phyloP scores from a whole-genome alignment of 345 rosid species.

The Eucalyptus sp. region DNA sequence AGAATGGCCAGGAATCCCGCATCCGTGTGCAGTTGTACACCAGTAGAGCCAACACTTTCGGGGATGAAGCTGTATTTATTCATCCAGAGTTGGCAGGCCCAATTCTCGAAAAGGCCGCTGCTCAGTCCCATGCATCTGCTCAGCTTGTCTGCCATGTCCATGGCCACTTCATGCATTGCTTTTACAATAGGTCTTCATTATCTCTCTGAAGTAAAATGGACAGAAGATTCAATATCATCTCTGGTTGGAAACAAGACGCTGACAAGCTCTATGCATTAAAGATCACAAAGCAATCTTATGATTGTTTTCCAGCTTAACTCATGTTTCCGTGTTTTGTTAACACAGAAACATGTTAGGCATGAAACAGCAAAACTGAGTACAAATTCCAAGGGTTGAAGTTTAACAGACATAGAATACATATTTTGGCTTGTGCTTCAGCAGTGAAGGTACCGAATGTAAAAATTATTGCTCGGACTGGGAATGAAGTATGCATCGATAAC shows the following conservation, averaged over 20 bases:
- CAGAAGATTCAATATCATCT: background rate
- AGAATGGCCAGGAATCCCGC: slow-evolving; percentile 70
- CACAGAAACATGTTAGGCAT: too few relatives aligned
- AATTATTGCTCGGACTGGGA: background rate
- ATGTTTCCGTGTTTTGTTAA: too few relatives aligned
- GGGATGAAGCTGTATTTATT: slow-evolving; percentile 78
- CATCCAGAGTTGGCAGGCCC: slow-evolving; percentile 80
- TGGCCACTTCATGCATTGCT: slow-evolving; percentile 38
- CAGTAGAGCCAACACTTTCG: slow-evolving; percentile 42
- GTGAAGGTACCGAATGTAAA: background rate
- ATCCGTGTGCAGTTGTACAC: slow-evolving; percentile 76
- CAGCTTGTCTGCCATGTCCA: slow-evolving; percentile 34
- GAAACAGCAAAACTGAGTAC: background rate
- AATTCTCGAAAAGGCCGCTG: slow-evolving; percentile 23
- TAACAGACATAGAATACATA: background rate
- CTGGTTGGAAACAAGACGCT: background rate
- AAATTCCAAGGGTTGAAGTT: background rate
- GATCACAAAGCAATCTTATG: background rate
- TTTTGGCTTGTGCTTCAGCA: background rate
- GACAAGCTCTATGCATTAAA: too few relatives aligned
- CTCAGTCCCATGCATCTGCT: slow-evolving; percentile 40
- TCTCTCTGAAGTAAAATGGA: slow-evolving; percentile 21
- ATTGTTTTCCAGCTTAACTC: too few relatives aligned
- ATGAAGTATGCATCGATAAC: background rate
- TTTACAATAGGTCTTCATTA: slow-evolving; percentile 37